Conservation (phyloP, 2,329 filamentous ascomycete species). For the Pseudogymnoascus sp. region DNA sequence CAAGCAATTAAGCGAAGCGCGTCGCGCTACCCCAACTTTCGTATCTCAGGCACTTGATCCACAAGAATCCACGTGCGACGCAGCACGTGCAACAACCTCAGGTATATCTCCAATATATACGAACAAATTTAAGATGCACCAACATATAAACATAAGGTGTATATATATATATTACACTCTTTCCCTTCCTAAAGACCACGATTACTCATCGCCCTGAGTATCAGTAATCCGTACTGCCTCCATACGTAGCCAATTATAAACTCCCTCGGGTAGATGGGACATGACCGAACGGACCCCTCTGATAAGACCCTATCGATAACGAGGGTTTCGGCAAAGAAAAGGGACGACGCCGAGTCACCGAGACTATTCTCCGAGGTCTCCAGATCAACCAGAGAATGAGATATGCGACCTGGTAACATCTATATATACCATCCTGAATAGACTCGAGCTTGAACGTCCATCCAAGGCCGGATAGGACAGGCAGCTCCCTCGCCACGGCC, state of each 20-base stretch:
- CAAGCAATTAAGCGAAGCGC: neutral
- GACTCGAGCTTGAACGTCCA: slow-evolving; percentile 5
- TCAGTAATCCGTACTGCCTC: neutral
- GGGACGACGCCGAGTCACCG: slow-evolving; percentile 5
- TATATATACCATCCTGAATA: slow-evolving; percentile 2
- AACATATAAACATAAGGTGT: neutral
- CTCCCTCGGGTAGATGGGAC: slow-evolving; percentile 2
- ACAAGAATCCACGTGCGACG: neutral
- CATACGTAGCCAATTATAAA: neutral
- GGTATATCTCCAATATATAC: neutral
- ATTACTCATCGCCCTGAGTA: neutral
- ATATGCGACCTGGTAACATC: neutral
- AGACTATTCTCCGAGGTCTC: neutral
- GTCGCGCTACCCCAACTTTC: slow-evolving; percentile 2
- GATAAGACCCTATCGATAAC: slow-evolving; percentile 8
- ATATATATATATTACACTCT: neutral
- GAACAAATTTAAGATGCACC: neutral
- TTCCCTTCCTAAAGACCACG: neutral
- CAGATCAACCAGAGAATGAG: neutral
- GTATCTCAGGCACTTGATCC: neutral
- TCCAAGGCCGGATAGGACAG: slow-evolving; percentile 5
- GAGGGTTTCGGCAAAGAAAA: slow-evolving; percentile 9
- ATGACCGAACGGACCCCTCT: slow-evolving; percentile 4
- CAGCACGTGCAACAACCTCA: neutral
- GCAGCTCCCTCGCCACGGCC: neutral